Conservation (phyloP, 1,284 basidiomycete species). For the Boletellus deceptivus region DNA sequence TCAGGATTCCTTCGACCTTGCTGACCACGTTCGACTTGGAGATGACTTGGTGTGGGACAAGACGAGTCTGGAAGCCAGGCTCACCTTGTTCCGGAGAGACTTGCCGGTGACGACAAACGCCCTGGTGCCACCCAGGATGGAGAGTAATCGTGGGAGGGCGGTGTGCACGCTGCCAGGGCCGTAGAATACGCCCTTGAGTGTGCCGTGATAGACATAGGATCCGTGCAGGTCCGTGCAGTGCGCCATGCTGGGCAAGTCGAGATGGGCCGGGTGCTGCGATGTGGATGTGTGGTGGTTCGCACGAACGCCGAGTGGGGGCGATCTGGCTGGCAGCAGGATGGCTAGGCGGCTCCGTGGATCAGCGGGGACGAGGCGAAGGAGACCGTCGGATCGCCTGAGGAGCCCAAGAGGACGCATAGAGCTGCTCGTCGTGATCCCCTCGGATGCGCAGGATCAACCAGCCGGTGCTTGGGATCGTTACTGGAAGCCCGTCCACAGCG, state of each 20-base stretch:
- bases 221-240: slow-evolving; percentile 37
- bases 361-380: background rate
- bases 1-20: slow-evolving; percentile 56
- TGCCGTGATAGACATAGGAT: slow-evolving; percentile 61
- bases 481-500: slow-evolving; percentile 1
- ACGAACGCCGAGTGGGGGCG: background rate
- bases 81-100: slow-evolving; percentile 63
- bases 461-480: background rate
- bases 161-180: slow-evolving; percentile 61
- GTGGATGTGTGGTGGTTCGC: too few species aligned
- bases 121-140: slow-evolving; percentile 53
- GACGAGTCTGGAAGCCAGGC: slow-evolving; percentile 4
- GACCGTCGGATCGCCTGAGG: slow-evolving; percentile 18
- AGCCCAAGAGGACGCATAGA: background rate
- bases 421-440: slow-evolving; percentile 11
- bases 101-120: slow-evolving; percentile 71
- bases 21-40: slow-evolving; percentile 63
- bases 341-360: slow-evolving; percentile 11
- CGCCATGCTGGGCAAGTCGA: slow-evolving; percentile 10
- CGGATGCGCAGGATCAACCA: slow-evolving; percentile 12
- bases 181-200: slow-evolving; percentile 63
- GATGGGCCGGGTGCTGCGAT: too few species aligned
- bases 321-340: slow-evolving; percentile 8
- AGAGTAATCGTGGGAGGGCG: slow-evolving; percentile 61
- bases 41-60: slow-evolving; percentile 5